Conservation (phyloP, 2,329 filamentous ascomycete genomes). For the Ophiostoma quercus region DNA sequence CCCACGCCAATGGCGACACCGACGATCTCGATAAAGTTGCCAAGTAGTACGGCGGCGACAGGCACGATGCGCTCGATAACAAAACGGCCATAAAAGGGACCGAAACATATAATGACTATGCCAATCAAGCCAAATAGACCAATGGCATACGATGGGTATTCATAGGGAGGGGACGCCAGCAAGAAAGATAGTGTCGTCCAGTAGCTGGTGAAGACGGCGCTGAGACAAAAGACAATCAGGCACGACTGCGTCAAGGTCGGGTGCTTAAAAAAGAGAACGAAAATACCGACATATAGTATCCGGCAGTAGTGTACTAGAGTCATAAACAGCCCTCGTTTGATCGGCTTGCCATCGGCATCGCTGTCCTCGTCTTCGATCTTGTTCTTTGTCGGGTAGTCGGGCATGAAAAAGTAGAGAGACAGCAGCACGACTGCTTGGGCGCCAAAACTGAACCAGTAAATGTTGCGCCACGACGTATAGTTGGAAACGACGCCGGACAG, state of each 20-base stretch:
- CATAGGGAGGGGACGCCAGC: slow-evolving; percentile 63
- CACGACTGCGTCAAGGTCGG: slow-evolving; percentile 66
- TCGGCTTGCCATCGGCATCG: not conserved
- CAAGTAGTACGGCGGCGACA: slow-evolving; percentile 61
- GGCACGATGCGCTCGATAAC: slow-evolving; percentile 68
- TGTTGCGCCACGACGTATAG: slow-evolving; percentile 67
- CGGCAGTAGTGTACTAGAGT: slow-evolving; percentile 53
- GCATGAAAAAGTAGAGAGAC: slow-evolving; percentile 68
- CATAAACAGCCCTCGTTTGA: not conserved
- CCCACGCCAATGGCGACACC: slow-evolving; percentile 66
- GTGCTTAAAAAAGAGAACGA: slow-evolving; percentile 57
- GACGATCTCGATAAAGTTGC: slow-evolving; percentile 51
- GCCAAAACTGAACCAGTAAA: slow-evolving; percentile 73
- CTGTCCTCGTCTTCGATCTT: not conserved
- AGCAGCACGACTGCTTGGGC: slow-evolving; percentile 63
- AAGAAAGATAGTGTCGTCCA: slow-evolving; percentile 72
- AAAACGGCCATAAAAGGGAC: slow-evolving; percentile 63
- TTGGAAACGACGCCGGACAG: slow-evolving; percentile 70
- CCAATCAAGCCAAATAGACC: slow-evolving; percentile 76
- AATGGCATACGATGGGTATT: slow-evolving; percentile 62
- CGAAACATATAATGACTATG: slow-evolving; percentile 61
- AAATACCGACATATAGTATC: slow-evolving; percentile 64
- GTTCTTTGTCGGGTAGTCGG: slow-evolving; percentile 74
- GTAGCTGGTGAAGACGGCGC: slow-evolving; percentile 48
- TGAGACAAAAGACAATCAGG: slow-evolving; percentile 58